Percentiles rank a stretch among this genome's conserved stretches.
Conservation (phyloP, 2,329 filamentous ascomycete species). For the Exophiala dermatitidis region DNA sequence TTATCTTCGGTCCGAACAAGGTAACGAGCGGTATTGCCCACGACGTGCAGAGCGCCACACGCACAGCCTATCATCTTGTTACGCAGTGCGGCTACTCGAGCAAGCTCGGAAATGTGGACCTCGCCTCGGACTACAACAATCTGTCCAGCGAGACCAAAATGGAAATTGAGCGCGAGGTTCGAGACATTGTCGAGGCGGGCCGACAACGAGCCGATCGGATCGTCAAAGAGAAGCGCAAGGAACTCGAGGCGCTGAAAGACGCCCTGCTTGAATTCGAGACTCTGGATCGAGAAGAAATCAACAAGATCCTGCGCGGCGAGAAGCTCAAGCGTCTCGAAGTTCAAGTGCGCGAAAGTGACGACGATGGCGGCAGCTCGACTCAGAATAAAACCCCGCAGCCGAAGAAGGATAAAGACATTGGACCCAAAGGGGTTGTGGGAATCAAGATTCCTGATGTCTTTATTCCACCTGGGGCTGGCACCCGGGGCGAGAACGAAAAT, state of each 20-base stretch:
- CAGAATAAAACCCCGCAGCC: conserved; percentile 20
- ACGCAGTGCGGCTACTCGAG: conserved; percentile 85
- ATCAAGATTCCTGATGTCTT: conserved; percentile 28
- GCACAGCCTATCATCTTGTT: conserved; percentile 78
- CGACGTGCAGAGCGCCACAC: conserved; percentile 76
- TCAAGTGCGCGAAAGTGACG: conserved; percentile 46
- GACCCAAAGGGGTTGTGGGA: conserved; percentile 22
- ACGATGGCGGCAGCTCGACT: conserved; percentile 21
- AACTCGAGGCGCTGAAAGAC: conserved; percentile 79
- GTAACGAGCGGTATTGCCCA: conserved; percentile 82
- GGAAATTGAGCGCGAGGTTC: conserved; percentile 81
- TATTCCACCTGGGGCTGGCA: conserved; percentile 20
- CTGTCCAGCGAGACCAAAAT: conserved; percentile 82
- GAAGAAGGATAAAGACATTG: conserved; percentile 25
- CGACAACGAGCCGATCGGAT: conserved; percentile 66
- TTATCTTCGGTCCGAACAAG: conserved; percentile 83
- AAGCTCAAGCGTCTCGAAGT: conserved; percentile 62
- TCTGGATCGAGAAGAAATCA: conserved; percentile 78
- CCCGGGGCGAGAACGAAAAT: conserved; percentile 22
- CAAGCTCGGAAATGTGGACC: conserved; percentile 81
- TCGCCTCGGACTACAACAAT: conserved; percentile 68
- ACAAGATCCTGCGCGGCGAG: conserved; percentile 82
- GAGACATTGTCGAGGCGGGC: conserved; percentile 73
- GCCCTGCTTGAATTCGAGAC: conserved; percentile 94
- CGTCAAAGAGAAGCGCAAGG: conserved; percentile 66